Evolutionary conservation across 768 basidiomycete genomes (phyloP).

Genomic region (Suillus tomentosus): DNA sequence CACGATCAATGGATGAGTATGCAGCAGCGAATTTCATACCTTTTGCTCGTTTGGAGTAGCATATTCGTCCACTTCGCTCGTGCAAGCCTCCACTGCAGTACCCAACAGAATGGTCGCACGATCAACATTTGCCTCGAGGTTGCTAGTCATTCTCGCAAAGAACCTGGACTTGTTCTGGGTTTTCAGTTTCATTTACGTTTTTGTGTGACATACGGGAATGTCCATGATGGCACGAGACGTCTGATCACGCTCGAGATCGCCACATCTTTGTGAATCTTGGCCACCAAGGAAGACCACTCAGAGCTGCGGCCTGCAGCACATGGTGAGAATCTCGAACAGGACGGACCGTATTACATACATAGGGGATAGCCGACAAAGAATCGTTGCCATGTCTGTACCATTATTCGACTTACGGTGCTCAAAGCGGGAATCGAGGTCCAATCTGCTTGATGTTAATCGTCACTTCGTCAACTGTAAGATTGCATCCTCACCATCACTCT

Average conservation of each 20-base stretch:
- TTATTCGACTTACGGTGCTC: slow-evolving; percentile 32
- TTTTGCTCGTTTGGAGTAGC: slow-evolving; percentile 37
- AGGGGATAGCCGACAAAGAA: slow-evolving; percentile 51
- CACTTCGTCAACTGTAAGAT: too few relatives aligned
- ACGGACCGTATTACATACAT: slow-evolving; percentile 34
- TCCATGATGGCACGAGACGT: slow-evolving; percentile 32
- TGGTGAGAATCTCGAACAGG: neutral
- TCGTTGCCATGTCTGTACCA: slow-evolving; percentile 46
- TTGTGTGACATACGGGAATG: slow-evolving; percentile 31
- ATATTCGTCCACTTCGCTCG: slow-evolving; percentile 22
- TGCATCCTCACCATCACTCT: slow-evolving; percentile 19
- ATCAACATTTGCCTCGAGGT: slow-evolving; percentile 5
- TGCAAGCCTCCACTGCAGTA: slow-evolving; percentile 35
- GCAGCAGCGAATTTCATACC: slow-evolving; percentile 4
- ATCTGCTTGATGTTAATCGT: slow-evolving; percentile 27
- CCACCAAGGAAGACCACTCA: slow-evolving; percentile 33
- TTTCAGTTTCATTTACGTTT: neutral
- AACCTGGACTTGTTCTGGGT: slow-evolving; percentile 17
- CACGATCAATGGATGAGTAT: neutral
- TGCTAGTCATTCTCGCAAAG: slow-evolving; percentile 18
- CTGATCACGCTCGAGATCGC: slow-evolving; percentile 21
- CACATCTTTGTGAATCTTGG: slow-evolving; percentile 34
- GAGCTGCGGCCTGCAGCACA: slow-evolving; percentile 39
- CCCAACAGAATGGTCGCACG: slow-evolving; percentile 22
- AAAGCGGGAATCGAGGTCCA: slow-evolving; percentile 39